These are phyloP conservation scores for Quercus mongolica DNA, from an alignment of 306 rosid species.

Conservation along the genomic window DNA sequence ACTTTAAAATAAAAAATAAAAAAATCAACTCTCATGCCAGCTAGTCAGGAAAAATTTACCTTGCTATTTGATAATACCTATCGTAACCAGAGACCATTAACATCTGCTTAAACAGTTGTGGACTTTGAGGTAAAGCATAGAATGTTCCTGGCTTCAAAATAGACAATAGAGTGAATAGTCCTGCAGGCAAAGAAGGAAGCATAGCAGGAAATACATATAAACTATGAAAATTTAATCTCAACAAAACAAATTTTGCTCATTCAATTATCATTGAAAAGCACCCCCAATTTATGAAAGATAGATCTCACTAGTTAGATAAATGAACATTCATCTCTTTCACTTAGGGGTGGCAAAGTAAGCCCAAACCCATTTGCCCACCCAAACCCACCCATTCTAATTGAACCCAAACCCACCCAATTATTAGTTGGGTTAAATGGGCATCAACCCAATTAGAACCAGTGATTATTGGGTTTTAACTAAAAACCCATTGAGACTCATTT, in stretches of 20 bases:
- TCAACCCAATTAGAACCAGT: too few relatives aligned
- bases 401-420: too few relatives aligned
- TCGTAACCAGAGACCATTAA: constrained; percentile 96
- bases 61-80: constrained; percentile 88
- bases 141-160: constrained; percentile 96
- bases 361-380: too few relatives aligned
- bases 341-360: too few relatives aligned
- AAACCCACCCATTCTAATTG: too few relatives aligned
- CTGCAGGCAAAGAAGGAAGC: constrained; percentile 24
- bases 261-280: background rate
- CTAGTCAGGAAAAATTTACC: constrained; percentile 35
- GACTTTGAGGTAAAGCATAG: constrained; percentile 98
- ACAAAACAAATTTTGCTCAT: background rate
- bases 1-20: background rate
- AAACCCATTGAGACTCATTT: too few relatives aligned
- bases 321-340: background rate
- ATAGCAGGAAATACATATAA: background rate
- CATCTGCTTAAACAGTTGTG: constrained; percentile 97
- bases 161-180: constrained; percentile 44
- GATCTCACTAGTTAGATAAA: background rate
- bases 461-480: too few relatives aligned
- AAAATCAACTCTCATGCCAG: background rate
- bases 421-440: too few relatives aligned
- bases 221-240: background rate
- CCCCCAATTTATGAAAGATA: background rate